Evolutionary conservation across 768 basidiomycete genomes (phyloP).

Genomic region (Tylopilus sp.): DNA sequence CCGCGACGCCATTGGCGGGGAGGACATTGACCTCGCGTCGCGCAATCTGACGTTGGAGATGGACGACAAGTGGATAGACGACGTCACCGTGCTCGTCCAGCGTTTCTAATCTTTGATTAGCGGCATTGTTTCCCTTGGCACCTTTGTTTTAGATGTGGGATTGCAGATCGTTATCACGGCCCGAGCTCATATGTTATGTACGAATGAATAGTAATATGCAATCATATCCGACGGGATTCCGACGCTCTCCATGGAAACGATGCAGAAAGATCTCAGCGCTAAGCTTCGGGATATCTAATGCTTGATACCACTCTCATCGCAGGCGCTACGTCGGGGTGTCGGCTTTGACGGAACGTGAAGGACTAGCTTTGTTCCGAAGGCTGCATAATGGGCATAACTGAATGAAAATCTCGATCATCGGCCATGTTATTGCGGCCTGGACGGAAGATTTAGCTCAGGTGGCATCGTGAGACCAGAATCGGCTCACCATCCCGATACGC

Average conservation of each 20-base stretch:
- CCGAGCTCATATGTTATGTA: conserved; percentile 12
- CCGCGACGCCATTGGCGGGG: conserved; percentile 42
- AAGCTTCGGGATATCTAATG: conserved; percentile 1
- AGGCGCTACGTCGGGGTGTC: conserved; percentile 12
- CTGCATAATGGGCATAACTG: conserved; percentile 57
- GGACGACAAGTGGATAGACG: conserved; percentile 50
- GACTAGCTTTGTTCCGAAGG: conserved; percentile 36
- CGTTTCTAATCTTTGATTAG: conserved; percentile 25
- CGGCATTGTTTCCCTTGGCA: neutral
- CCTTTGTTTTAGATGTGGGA: conserved; percentile 4
- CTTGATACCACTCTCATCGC: conserved; percentile 25
- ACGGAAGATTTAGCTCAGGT: conserved; percentile 3
- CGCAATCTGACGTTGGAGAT: conserved; percentile 47
- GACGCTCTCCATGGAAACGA: neutral
- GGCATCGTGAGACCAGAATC: neutral
- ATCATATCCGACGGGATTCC: conserved; percentile 1
- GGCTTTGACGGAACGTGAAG: conserved; percentile 19
- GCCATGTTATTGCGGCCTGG: conserved; percentile 69
- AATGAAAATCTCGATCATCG: conserved; percentile 67
- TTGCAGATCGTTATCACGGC: conserved; percentile 7
- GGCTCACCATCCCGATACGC: conserved; percentile 58
- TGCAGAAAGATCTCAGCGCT: neutral
- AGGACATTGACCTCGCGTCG: conserved; percentile 38
- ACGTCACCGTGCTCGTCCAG: conserved; percentile 45
- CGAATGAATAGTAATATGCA: conserved; percentile 11